A percentile compares a stretch with the other conserved stretches of the same genome.
Evolutionary conservation across 2,329 filamentous ascomycete genomes (phyloP).

Genomic region (Fusarium liriodendri): DNA sequence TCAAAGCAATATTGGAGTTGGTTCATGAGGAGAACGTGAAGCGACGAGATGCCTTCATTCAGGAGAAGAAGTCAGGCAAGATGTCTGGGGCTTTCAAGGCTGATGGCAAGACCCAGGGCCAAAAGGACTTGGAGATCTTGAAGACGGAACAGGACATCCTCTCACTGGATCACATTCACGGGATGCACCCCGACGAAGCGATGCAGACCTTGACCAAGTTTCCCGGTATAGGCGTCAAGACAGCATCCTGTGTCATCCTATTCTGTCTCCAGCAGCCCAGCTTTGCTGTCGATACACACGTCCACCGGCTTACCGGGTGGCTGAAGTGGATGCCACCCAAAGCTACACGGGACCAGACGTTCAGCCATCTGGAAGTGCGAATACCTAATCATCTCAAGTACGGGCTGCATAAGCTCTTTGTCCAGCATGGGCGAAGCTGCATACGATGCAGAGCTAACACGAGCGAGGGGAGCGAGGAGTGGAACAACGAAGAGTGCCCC

Average conservation of each 20-base stretch:
- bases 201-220: constrained; percentile 44
- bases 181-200: constrained; percentile 43
- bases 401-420: constrained; percentile 43
- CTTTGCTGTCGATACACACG: constrained; percentile 45
- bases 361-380: constrained; percentile 43
- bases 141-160: constrained; percentile 42
- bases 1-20: constrained; percentile 41
- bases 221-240: constrained; percentile 44
- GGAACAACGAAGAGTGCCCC: constrained; percentile 37
- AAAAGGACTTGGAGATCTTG: constrained; percentile 43
- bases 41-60: constrained; percentile 38
- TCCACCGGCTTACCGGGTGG: constrained; percentile 42
- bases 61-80: constrained; percentile 36
- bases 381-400: constrained; percentile 43
- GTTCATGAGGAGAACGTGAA: constrained; percentile 41
- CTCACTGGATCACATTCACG: constrained; percentile 43
- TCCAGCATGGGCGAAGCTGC: constrained; percentile 41
- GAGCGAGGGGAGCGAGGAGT: constrained; percentile 43
- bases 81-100: constrained; percentile 26
- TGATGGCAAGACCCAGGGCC: constrained; percentile 39
- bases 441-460: constrained; percentile 43
- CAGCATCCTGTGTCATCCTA: constrained; percentile 44
- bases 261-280: constrained; percentile 44
- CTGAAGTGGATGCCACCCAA: constrained; percentile 43
- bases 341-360: constrained; percentile 42